Base-by-base conservation (phyloP, 257 asterid species). In the Paraleonurus japonicus region DNA sequence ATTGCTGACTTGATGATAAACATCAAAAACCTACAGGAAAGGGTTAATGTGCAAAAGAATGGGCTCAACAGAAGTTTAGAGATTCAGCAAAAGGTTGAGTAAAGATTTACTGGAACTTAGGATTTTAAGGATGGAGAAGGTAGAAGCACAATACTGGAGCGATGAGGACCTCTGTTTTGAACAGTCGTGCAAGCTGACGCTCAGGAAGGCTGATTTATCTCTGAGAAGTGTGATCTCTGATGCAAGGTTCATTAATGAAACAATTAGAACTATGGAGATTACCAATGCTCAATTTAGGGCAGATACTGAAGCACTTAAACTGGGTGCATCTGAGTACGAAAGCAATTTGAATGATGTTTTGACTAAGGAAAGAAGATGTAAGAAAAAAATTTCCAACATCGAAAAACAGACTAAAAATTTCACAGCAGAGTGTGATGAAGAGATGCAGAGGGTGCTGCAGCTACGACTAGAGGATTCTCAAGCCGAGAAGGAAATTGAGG, bases 271-370 rank as follows among this genome's bases (percentile, higher is more conserved):
- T 17, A 54, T 65, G 28, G 70, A 70, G 70, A 33, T 9, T 0
- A 12, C 37, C 48, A 74, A 54, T 57, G 73, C 76, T 0, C 51
- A 17, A 22, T 19, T 69, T 57, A 59, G 61, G 45, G 79, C 79
- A 4, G 74, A 69, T 11, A 69, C 32, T 2, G 73, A 69, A 78
- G 83, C 79, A 74, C 53, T 71, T 13, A 74, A 61, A 62, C 32
- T 78, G 37, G 23, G 32, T 33, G 69, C 64, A 59, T 64, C 76
- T 19, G 73, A 74, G 53, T 55, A 78, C 1, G 32, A 62, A 1
- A 51, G 32, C 5, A 9, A 64, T 3, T 43, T 74, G 67, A 59
- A 70, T 30, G 66, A 8, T 6, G 54, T 69, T 19, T 19, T 79
- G 19, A 57, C 58, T 15, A 69, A 73, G 48, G 77, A 69, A 39